Percentiles rank a stretch among this genome's conserved stretches.
Conservation (phyloP, 176 grass and related monocot genomes). For the Carex cristatella region DNA sequence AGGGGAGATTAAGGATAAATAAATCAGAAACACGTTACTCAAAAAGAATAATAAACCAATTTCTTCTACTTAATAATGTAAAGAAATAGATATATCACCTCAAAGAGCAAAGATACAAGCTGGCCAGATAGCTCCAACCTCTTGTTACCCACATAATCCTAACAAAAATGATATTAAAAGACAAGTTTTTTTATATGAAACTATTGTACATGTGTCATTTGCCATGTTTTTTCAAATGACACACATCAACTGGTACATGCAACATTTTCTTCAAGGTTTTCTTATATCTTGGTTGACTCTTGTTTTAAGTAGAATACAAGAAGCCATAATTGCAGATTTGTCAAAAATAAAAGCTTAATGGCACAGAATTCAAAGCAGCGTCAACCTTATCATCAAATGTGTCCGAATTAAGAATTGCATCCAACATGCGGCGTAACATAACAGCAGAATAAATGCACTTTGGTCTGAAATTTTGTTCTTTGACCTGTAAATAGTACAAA, state of each 20-base stretch:
- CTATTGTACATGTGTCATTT: neutral
- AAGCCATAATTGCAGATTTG: neutral
- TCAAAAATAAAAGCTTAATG: neutral
- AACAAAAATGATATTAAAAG: slow-evolving; percentile 22
- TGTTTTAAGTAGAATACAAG: neutral
- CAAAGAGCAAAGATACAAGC: slow-evolving; percentile 88
- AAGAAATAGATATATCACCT: slow-evolving; percentile 37
- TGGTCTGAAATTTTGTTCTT: slow-evolving; percentile 51
- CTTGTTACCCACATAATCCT: slow-evolving; percentile 99
- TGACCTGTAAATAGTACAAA: slow-evolving; percentile 38
- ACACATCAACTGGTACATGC: neutral
- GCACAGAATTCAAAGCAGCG: neutral
- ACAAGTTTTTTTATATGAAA: neutral
- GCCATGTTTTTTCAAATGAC: neutral
- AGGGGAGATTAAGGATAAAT: neutral
- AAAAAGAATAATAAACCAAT: neutral
- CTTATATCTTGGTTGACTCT: neutral
- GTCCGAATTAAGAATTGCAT: slow-evolving; percentile 73
- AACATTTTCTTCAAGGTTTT: neutral
- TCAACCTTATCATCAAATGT: slow-evolving; percentile 95
- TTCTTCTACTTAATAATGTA: slow-evolving; percentile 5
- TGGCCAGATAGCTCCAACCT: slow-evolving; percentile 89
- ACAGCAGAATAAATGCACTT: slow-evolving; percentile 88
- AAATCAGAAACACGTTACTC: neutral
- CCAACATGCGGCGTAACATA: slow-evolving; percentile 95